A percentile compares a stretch with the other conserved stretches of the same genome.
phyloP scores from a whole-genome alignment of 495 filamentous ascomycete genomes.

The Massariosphaeria phaeospora region DNA sequence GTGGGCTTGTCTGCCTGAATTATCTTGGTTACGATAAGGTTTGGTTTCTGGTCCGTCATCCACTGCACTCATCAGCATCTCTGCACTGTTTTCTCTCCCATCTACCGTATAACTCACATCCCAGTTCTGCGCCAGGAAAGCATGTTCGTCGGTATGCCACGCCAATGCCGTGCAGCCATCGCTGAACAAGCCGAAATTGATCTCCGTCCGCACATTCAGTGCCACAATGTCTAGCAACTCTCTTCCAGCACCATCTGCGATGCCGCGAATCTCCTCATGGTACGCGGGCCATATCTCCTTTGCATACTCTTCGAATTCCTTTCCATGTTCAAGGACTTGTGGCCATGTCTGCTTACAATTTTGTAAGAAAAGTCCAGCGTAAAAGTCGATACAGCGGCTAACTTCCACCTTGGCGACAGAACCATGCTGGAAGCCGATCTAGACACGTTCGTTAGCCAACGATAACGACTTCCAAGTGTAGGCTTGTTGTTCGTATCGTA shows the following conservation, averaged over 20 bases:
- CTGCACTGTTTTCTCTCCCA: too few relatives aligned
- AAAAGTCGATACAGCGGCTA: slow-evolving; percentile 48
- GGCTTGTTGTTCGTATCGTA: not conserved
- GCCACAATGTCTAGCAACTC: slow-evolving; percentile 57
- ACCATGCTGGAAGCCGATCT: slow-evolving; percentile 58
- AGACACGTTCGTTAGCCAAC: not conserved
- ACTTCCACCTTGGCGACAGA: slow-evolving; percentile 44
- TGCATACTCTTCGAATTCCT: slow-evolving; percentile 52
- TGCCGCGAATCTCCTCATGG: slow-evolving; percentile 39
- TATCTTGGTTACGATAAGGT: slow-evolving; percentile 54
- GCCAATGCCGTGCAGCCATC: slow-evolving; percentile 62
- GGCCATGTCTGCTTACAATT: slow-evolving; percentile 49
- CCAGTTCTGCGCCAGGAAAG: slow-evolving; percentile 63
- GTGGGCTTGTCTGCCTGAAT: slow-evolving; percentile 46
- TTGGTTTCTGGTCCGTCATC: slow-evolving; percentile 40
- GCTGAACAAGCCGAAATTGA: slow-evolving; percentile 57
- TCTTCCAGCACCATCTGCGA: slow-evolving; percentile 55
- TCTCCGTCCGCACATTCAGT: slow-evolving; percentile 64
- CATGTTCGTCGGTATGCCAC: slow-evolving; percentile 45
- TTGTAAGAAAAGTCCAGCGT: slow-evolving; percentile 49
- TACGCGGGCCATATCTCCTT: slow-evolving; percentile 35
- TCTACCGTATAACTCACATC: too few relatives aligned
- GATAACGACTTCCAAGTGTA: not conserved
- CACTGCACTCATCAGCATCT: too few relatives aligned
- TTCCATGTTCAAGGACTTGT: slow-evolving; percentile 45